Conservation (phyloP, 768 basidiomycete genomes). For the Multifurca ochricompacta region DNA sequence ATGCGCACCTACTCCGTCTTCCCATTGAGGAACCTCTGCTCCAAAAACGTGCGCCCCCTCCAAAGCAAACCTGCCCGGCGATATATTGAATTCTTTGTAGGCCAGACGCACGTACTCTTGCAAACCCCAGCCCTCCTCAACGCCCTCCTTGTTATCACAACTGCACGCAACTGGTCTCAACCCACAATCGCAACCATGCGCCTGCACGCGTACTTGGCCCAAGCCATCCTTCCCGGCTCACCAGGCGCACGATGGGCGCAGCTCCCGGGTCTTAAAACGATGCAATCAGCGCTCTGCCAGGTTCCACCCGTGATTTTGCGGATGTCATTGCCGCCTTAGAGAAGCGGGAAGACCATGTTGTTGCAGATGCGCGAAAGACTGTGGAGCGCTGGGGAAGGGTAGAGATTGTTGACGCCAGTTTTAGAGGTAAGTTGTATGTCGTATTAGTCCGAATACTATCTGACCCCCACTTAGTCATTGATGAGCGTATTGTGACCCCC, state of each 20-base stretch:
- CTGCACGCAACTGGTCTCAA: constrained; percentile 83
- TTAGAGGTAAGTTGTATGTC: constrained; percentile 57
- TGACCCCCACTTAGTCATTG: constrained; percentile 54
- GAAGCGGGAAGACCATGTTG: constrained; percentile 42
- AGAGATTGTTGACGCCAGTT: constrained; percentile 73
- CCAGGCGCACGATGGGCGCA: constrained; percentile 50
- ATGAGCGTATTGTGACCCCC: constrained; percentile 81
- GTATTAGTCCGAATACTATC: neutral
- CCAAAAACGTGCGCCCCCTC: constrained; percentile 45
- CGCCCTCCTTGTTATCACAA: constrained; percentile 73
- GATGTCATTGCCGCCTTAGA: constrained; percentile 45
- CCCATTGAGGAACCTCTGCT: constrained; percentile 46
- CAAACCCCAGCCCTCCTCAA: constrained; percentile 66
- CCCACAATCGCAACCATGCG: constrained; percentile 75
- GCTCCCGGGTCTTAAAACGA: constrained; percentile 62
- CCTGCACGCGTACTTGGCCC: constrained; percentile 73
- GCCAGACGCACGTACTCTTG: constrained; percentile 63
- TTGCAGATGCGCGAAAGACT: constrained; percentile 51
- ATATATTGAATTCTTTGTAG: constrained; percentile 32
- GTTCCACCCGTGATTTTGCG: constrained; percentile 33
- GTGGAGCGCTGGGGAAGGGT: constrained; percentile 64
- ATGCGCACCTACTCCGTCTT: constrained; percentile 74
- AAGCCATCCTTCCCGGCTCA: constrained; percentile 66
- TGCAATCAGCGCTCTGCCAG: constrained; percentile 38
- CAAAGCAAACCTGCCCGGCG: neutral